Conservation (phyloP, 495 filamentous ascomycete genomes). For the Saxispiralis lemnorum region DNA sequence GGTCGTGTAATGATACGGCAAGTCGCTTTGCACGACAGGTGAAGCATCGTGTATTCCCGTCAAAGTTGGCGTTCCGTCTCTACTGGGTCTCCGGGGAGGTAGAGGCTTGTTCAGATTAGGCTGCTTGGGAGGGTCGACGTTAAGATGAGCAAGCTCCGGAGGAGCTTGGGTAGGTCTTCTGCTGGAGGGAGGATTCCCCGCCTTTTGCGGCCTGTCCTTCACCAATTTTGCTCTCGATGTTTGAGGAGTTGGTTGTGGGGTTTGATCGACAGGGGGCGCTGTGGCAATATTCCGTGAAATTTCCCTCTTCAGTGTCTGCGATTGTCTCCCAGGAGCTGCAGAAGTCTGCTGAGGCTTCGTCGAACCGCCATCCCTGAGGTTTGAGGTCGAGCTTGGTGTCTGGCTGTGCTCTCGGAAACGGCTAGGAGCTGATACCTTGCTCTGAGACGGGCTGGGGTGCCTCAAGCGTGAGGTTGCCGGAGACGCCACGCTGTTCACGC, state of each 20-base stretch:
- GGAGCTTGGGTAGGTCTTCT: conserved; percentile 15
- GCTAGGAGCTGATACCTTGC: conserved; percentile 19
- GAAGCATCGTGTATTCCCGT: conserved; percentile 39
- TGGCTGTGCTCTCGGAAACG: conserved; percentile 15
- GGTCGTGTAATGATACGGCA: conserved; percentile 32
- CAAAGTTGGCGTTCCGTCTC: conserved; percentile 60
- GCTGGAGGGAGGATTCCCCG: neutral
- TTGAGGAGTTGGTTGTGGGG: neutral
- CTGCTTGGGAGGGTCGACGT: conserved; percentile 13
- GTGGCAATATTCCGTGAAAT: conserved; percentile 3
- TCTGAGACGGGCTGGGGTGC: conserved; percentile 6
- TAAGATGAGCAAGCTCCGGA: conserved; percentile 27
- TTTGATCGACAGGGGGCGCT: neutral
- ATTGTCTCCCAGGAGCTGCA: neutral
- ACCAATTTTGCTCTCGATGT: neutral
- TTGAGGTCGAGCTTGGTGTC: too few species aligned
- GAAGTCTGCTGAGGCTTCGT: conserved; percentile 33
- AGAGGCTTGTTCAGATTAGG: conserved; percentile 9
- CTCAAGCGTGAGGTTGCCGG: conserved; percentile 33
- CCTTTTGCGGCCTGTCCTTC: neutral
- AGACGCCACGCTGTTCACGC: conserved; percentile 36
- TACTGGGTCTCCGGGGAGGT: conserved; percentile 43
- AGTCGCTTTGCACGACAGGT: conserved; percentile 63
- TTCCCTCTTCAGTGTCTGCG: conserved; percentile 1
- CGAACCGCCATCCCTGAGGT: too few species aligned